Evolutionary conservation across 1,284 basidiomycete species (phyloP), one percentile per base, ranked within the genome.

Genomic region (Cryptococcus sp.): DNA sequence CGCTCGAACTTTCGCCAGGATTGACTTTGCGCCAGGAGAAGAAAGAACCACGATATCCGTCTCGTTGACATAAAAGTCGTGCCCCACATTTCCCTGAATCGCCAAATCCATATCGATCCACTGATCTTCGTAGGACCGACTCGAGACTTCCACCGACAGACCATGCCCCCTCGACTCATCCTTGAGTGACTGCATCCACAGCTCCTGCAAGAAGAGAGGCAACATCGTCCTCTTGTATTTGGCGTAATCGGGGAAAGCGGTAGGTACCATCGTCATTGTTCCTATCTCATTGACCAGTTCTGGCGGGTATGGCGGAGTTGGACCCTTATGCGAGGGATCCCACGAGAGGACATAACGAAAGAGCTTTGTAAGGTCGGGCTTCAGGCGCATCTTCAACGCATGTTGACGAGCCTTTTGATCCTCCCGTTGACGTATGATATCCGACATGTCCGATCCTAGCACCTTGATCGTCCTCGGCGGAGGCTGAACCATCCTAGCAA

Each of bases 171-270:
- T 52, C 9, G 86, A 82, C 60, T 88, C 69, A 86, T 25, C 89
- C 82, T 65, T 88, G 80, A 31, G 76, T 65, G 48, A 97, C 79
- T 97, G 90, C 25, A 86, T 82, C 93, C 95, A 97, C 55, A 87
- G 85, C 72, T 98, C 95, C 52, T 89, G 78, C 26, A 93, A 74
- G 22, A 97, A 76, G n/a, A 98, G 77, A 1, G 95, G 91, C 58
- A 90, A 82, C 64, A 95, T 91, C 23, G 85, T 76, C 23, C 75
- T 75, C 35, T 81, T 78, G 70, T 95, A 98, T 26, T 91, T 80
- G 4, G 76, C 67, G 45, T 83, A 79, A 50, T 80, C 78, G 2
- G 62, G 60, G 66, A 97, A 97, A 6, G 70, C 74, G 43, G 82
- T 79, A 0, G 86, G 86, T 4, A 94, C 78, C 4, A 69, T 72